Evolutionary conservation across 257 asterid species (phyloP).

Genomic region (Schizonepeta tenuifolia): DNA sequence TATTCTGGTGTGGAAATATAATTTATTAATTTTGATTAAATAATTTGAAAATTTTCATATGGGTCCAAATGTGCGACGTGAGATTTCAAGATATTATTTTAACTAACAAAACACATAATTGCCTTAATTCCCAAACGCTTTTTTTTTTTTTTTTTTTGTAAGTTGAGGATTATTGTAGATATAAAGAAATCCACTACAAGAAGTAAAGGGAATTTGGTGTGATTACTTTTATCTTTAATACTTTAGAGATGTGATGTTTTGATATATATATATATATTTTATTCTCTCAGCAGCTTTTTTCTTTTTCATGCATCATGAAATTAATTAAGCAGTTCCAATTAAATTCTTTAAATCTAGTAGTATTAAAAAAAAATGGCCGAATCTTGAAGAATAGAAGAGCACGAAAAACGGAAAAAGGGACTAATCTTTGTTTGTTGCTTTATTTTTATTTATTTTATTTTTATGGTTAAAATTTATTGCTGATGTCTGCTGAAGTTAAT

Average conservation of each 20-base stretch:
- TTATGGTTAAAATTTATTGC: not conserved
- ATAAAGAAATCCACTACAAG: conserved; percentile 35
- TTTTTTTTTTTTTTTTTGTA: conserved; percentile 5
- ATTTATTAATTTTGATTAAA: too few relatives aligned
- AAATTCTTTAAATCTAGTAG: not conserved
- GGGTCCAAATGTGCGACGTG: too few relatives aligned
- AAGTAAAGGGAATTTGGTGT: conserved; percentile 33
- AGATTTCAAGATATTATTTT: too few relatives aligned
- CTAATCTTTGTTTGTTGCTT: not conserved
- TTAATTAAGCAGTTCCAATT: conserved; percentile 16
- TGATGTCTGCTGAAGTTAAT: not conserved
- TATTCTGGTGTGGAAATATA: too few relatives aligned
- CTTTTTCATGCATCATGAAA: conserved; percentile 5
- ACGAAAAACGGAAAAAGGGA: not conserved
- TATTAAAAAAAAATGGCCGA: conserved; percentile 6
- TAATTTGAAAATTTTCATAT: too few relatives aligned
- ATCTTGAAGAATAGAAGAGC: not conserved
- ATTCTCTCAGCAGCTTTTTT: not conserved
- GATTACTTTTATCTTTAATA: conserved; percentile 39
- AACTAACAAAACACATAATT: too few relatives aligned
- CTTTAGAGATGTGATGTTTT: conserved; percentile 31
- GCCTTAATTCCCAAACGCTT: too few relatives aligned
- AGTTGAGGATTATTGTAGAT: conserved; percentile 22
- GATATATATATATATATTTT: not conserved
- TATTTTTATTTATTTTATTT: not conserved